phyloP scores from a whole-genome alignment of 2,329 filamentous ascomycete genomes.

The Plenodomus lindquistii region DNA sequence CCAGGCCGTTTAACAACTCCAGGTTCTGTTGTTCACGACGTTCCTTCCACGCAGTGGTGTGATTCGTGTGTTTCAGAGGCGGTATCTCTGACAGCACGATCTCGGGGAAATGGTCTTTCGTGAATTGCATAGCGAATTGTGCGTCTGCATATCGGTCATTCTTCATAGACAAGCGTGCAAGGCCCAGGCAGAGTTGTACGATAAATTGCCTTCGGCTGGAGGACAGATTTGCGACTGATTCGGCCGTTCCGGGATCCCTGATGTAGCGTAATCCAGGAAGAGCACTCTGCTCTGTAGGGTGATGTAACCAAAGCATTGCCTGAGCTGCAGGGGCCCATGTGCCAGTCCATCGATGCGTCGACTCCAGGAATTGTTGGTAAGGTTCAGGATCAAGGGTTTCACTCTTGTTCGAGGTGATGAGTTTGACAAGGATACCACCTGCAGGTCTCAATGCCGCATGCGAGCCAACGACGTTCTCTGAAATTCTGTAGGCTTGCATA shows the following conservation, averaged over 20 bases:
- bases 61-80: slow-evolving; percentile 1
- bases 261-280: slow-evolving; percentile 29
- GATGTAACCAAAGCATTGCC: slow-evolving; percentile 35
- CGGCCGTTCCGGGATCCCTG: slow-evolving; percentile 22
- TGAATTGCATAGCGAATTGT: slow-evolving; percentile 34
- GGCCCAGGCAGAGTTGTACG: slow-evolving; percentile 36
- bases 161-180: slow-evolving; percentile 35
- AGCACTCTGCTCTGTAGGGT: slow-evolving; percentile 27
- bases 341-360: slow-evolving; percentile 26
- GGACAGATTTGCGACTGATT: slow-evolving; percentile 9
- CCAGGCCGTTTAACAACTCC: slow-evolving; percentile 30
- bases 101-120: slow-evolving; percentile 36
- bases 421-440: slow-evolving; percentile 30
- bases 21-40: slow-evolving; percentile 25
- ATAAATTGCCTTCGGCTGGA: slow-evolving; percentile 24
- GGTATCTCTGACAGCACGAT: slow-evolving; percentile 25
- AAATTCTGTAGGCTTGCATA: slow-evolving; percentile 25
- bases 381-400: slow-evolving; percentile 12
- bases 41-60: slow-evolving; percentile 2
- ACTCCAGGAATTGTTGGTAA: slow-evolving; percentile 31
- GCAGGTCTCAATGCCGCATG: slow-evolving; percentile 21
- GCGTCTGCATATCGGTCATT: slow-evolving; percentile 34
- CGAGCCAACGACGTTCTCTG: slow-evolving; percentile 10
- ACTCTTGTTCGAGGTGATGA: slow-evolving; percentile 20
- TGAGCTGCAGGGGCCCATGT: slow-evolving; percentile 25